These are phyloP conservation scores for Phytophthora fragariae DNA, from an alignment of 352 stramenopile genomes.

Conservation along the genomic window DNA sequence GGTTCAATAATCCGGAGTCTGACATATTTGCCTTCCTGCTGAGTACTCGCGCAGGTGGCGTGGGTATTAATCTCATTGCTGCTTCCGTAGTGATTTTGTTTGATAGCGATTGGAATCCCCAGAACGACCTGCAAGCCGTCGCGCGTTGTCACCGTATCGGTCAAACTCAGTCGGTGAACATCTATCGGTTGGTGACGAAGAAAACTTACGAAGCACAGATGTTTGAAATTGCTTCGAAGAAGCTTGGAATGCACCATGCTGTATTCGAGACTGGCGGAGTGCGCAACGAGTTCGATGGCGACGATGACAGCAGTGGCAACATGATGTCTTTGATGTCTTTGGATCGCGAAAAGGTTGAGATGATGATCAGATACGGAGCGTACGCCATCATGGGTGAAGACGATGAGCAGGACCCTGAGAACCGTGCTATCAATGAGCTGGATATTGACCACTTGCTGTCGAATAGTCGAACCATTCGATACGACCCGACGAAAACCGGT, in stretches of 20 bases:
- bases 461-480: conserved; percentile 88
- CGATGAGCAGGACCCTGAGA: conserved; percentile 93
- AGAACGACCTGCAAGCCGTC: conserved; percentile 98
- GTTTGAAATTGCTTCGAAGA: conserved; percentile 99
- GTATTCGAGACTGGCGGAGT: conserved; percentile 96
- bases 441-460: conserved; percentile 90
- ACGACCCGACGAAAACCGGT: conserved; percentile 72
- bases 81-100: conserved; percentile 88
- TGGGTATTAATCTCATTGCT: conserved; percentile 97
- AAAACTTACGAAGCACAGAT: conserved; percentile 99
- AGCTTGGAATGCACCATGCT: conserved; percentile 98
- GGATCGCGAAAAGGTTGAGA: conserved; percentile 98
- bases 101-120: conserved; percentile 99
- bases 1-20: conserved; percentile 95
- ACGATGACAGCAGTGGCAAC: conserved; percentile 93
- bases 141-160: conserved; percentile 99
- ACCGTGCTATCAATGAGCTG: conserved; percentile 89
- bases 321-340: conserved; percentile 94
- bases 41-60: conserved; percentile 96
- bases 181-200: conserved; percentile 99
- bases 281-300: conserved; percentile 94
- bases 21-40: conserved; percentile 98
- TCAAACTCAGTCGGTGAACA: conserved; percentile 99
- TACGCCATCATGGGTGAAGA: conserved; percentile 98
- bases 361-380: conserved; percentile 97